A percentile compares a stretch with the other conserved stretches of the same genome.
These are phyloP conservation scores for Monilinia fructigena DNA, from an alignment of 2,329 filamentous ascomycete species.

Conservation along the genomic window DNA sequence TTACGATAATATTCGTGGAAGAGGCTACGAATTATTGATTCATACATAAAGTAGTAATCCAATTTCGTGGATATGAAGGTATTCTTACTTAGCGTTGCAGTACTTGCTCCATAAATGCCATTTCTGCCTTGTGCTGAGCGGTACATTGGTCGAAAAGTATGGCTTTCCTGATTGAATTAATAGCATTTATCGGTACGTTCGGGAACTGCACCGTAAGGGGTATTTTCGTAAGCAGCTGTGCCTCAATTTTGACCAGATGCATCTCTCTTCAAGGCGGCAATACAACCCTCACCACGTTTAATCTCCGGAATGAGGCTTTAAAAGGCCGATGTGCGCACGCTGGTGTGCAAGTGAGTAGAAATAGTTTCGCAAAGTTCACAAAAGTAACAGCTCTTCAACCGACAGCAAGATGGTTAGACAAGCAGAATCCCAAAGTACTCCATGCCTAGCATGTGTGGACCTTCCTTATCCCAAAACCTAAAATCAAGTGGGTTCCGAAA, in stretches of 20 bases:
- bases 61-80: background rate
- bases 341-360: background rate
- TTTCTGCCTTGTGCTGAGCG: constrained; percentile 6
- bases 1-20: background rate
- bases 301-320: background rate
- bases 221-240: constrained; percentile 4
- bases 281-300: background rate
- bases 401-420: constrained; percentile 17
- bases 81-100: background rate
- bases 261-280: constrained; percentile 4
- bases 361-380: background rate
- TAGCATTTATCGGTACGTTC: background rate
- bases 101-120: background rate
- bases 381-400: background rate
- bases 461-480: background rate
- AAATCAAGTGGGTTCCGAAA: constrained; percentile 17
- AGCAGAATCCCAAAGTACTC: constrained; percentile 14
- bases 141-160: background rate
- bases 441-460: constrained; percentile 13
- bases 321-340: background rate
- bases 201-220: background rate
- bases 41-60: background rate
- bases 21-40: background rate
- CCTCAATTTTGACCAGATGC: constrained; percentile 3
- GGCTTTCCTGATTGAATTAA: background rate